A percentile compares a stretch with the other conserved stretches of the same genome.
Evolutionary conservation across 192 early-diverging fungal genomes (phyloP).

Genomic region (Phlyctochytrium arcticum): DNA sequence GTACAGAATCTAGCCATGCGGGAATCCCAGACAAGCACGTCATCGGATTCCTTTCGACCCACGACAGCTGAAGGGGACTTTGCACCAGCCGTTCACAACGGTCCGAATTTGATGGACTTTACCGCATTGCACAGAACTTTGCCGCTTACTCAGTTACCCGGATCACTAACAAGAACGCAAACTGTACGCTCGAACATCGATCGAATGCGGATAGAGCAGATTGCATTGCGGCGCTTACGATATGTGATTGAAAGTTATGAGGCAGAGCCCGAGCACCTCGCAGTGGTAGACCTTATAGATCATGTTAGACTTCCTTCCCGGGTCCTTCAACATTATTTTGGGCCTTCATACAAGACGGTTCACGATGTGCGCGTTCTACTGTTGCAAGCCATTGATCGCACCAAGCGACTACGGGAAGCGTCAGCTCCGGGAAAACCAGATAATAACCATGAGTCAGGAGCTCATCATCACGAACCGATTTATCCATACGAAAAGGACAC

Average conservation of each 20-base stretch:
- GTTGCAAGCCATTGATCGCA: slow-evolving; percentile 39
- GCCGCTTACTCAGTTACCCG: background rate
- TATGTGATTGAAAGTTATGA: slow-evolving; percentile 42
- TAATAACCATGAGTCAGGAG: background rate
- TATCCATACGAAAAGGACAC: background rate
- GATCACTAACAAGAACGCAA: slow-evolving; percentile 26
- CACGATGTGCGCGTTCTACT: slow-evolving; percentile 40
- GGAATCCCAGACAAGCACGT: too few species aligned
- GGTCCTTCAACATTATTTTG: slow-evolving; percentile 34
- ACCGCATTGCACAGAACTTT: too few species aligned
- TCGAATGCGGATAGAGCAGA: slow-evolving; percentile 37
- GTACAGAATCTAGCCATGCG: too few species aligned
- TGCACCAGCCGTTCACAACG: too few species aligned
- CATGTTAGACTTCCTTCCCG: slow-evolving; percentile 10
- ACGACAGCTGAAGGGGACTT: too few species aligned
- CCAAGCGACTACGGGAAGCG: slow-evolving; percentile 10
- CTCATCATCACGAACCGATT: background rate
- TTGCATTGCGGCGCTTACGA: slow-evolving; percentile 39
- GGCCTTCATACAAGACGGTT: slow-evolving; percentile 21
- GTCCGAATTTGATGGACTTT: too few species aligned
- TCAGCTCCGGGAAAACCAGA: slow-evolving; percentile 3
- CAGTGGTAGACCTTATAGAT: slow-evolving; percentile 39
- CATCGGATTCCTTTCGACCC: too few species aligned
- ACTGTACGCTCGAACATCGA: slow-evolving; percentile 36
- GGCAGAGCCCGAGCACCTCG: slow-evolving; percentile 36